Evolutionary conservation across 768 basidiomycete genomes (phyloP), one percentile per base, ranked within the genome.

Genomic region (Tricholoma bakamatsutake): DNA sequence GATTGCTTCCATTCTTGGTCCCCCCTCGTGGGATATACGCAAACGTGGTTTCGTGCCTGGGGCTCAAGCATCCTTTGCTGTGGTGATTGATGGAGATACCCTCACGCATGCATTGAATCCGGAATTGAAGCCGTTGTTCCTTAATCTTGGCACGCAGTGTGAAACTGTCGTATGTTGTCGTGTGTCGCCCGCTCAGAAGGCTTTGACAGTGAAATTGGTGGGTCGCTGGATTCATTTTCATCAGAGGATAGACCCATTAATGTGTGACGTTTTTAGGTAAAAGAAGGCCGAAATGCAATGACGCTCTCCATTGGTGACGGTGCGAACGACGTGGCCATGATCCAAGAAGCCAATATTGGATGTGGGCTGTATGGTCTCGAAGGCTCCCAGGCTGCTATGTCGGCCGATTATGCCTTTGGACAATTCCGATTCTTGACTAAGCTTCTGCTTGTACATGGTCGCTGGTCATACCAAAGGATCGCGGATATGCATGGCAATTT

Each of bases 261-360:
- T 60, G 30, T 18, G 56, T 24, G 57, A 34, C 35, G 60, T 21
- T 62, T 37, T 12, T 57, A 91, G 91, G 92, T 98, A 69, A 98
- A 98, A 64, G 93, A 98, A 62, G 96, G 96, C 9, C 83, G 88
- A 47, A 87, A 92, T 50, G 94, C 94, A 0, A 97, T 98, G 96
- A 96, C 95, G 1, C 70, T 98, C 28, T 90, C 95, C 0, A 98
- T 99, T 53, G 96, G 96, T 9, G 96, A 98, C 63, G 93, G 93
- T 53, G 96, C 96, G 13, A 98, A 98, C 66, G 96, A 98, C 66
- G 96, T 98, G 21, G 94, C 95, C 5, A 98, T 98, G 96, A 98
- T 98, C 56, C 96, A 98, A 67, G 96, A 96, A 65, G 96, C 96
- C n/a, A 94, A 98, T 68, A 88, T 98, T 61, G 96, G 96, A 3